Conservation (phyloP, 2,329 filamentous ascomycete genomes). For the Oidium heveae region DNA sequence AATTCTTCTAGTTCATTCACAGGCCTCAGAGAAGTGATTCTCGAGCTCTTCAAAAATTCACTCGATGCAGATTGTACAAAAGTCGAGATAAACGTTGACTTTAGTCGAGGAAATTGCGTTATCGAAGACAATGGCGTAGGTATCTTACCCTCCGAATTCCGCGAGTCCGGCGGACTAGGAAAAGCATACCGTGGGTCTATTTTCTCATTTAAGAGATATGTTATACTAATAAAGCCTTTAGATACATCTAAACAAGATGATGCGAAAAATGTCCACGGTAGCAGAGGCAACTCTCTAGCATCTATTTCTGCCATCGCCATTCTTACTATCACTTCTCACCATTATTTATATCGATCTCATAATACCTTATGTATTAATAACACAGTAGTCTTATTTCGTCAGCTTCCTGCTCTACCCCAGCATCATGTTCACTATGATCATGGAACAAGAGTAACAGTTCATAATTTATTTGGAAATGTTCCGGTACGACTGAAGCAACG, state of each 20-base stretch:
- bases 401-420: conserved; percentile 32
- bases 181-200: conserved; percentile 40
- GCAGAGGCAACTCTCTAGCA: conserved; percentile 49
- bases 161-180: conserved; percentile 40
- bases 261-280: conserved; percentile 29
- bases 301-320: conserved; percentile 54
- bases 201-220: not conserved
- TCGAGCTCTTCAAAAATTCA: conserved; percentile 57
- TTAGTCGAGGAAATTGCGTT: conserved; percentile 45
- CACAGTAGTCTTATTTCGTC: conserved; percentile 36
- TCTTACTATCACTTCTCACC: conserved; percentile 49
- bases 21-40: conserved; percentile 43
- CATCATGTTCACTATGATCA: conserved; percentile 31
- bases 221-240: conserved; percentile 14
- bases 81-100: conserved; percentile 49
- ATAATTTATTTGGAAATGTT: conserved; percentile 71
- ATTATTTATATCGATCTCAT: conserved; percentile 30
- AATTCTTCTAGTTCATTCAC: conserved; percentile 64
- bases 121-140: conserved; percentile 71
- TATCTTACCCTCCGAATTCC: conserved; percentile 50
- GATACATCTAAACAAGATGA: conserved; percentile 52
- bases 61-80: conserved; percentile 53
- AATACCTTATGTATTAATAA: conserved; percentile 47
- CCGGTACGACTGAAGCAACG: conserved; percentile 74
- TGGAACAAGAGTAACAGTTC: conserved; percentile 53